phyloP scores from a whole-genome alignment of 495 filamentous ascomycete genomes.

The Podospora sp. region DNA sequence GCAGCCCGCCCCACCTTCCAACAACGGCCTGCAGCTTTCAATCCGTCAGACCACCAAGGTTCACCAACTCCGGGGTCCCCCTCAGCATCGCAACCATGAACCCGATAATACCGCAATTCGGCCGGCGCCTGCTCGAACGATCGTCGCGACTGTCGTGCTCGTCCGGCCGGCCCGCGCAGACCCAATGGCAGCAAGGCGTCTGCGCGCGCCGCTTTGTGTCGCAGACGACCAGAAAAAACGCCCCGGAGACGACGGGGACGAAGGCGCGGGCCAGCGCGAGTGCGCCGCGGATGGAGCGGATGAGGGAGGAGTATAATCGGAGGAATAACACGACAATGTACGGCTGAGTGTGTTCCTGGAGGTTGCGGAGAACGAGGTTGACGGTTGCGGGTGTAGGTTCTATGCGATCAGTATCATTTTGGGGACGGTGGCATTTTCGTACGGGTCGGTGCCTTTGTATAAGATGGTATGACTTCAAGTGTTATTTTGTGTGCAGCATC shows the following conservation, averaged over 20 bases:
- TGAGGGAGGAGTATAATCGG: constrained; percentile 57
- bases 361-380: constrained; percentile 2
- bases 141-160: constrained; percentile 21
- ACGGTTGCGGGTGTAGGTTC: constrained; percentile 54
- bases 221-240: constrained; percentile 22
- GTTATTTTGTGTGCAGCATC: background rate
- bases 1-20: background rate
- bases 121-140: constrained; percentile 16
- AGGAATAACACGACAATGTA: constrained; percentile 65
- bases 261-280: constrained; percentile 19
- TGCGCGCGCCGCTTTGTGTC: constrained; percentile 29
- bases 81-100: constrained; percentile 33
- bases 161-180: constrained; percentile 24
- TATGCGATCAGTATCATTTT: constrained; percentile 85
- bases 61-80: constrained; percentile 1
- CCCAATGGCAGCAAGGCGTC: constrained; percentile 24
- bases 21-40: background rate
- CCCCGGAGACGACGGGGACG: constrained; percentile 18
- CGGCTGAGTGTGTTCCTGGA: constrained; percentile 22
- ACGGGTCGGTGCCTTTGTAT: constrained; percentile 95
- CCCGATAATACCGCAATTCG: constrained; percentile 17
- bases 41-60: constrained; percentile 11
- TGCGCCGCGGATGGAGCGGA: constrained; percentile 55
- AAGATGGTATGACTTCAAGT: constrained; percentile 70
- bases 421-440: constrained; percentile 87